Base-by-base conservation (phyloP, 352 stramenopile genomes). In the Phytophthora sansomeana region DNA sequence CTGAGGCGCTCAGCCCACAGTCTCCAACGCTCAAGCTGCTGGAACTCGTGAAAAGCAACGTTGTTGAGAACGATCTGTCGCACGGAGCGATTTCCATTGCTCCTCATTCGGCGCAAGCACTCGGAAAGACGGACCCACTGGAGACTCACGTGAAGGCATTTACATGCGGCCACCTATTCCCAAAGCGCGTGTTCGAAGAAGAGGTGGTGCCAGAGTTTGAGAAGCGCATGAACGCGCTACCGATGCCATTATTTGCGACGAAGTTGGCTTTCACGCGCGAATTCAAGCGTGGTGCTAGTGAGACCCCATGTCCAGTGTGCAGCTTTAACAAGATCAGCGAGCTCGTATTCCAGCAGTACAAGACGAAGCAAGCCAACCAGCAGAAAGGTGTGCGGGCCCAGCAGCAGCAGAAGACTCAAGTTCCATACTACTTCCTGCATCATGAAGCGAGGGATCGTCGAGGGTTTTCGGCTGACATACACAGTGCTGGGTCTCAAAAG, bases 81-180 rank as follows among this genome's bases (percentile, higher is more conserved):
- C 70, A 83, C 14, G 54, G 61, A 1, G 71, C 69, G 3, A 80
- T 96, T 17, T 63, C 57, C 3, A 87, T 96, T 29, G 50, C 70
- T 24, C 84, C 85, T 0, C 86, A 96, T 48, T 85, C 85, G 0
- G 80, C 86, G 6, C 75, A 85, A 43, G 69, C 77, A 11, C 68
- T 96, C 19, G 88, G 88, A 42, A 92, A 93, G 55, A 92, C 83
- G 33, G 88, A 96, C 24, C 88, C 88, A 24, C 71, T 96, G 7
- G 88, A 96, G 60, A 96, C 88, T 13, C 88, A 96, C 58, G 86
- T 89, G 16, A 93, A 94, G 69, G 88, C 78, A 2, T 96, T 96
- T 55, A 90, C 86, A 11, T 96, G 88, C 35, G 81, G 83, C 11
- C 88, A 96, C 52, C 63, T 93, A 17, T 96, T 93, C 54, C 85